Conservation (phyloP, 345 rosid species). For the Durio zibethinus region DNA sequence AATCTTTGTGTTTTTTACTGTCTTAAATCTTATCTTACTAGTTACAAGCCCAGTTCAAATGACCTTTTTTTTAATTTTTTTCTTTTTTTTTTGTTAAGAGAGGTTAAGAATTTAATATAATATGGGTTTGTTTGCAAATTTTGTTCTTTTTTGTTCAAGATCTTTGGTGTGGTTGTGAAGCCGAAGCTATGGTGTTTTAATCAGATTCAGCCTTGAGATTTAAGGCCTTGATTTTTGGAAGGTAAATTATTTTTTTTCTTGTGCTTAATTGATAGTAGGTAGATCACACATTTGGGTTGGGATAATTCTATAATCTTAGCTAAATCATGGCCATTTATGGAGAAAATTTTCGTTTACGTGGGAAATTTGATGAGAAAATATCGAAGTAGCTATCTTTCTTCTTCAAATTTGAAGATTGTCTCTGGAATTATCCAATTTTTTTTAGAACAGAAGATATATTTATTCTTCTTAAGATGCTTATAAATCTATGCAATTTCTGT, state of each 20-base stretch:
- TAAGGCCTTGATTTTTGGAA: not conserved
- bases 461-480: not conserved
- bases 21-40: constrained; percentile 14
- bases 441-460: not conserved
- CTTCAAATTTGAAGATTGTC: not conserved
- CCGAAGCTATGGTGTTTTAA: constrained; percentile 16
- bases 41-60: constrained; percentile 2
- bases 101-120: not conserved
- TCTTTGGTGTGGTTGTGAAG: constrained; percentile 28
- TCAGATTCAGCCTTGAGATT: constrained; percentile 29
- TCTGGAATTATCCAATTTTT: not conserved
- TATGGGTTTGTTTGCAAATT: constrained; percentile 7
- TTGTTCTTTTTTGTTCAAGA: constrained; percentile 11
- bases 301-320: not conserved
- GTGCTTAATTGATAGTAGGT: not conserved
- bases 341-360: not conserved
- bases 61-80: no score
- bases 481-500: not conserved
- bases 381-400: not conserved
- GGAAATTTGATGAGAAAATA: not conserved
- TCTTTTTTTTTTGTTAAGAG: not conserved
- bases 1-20: not conserved
- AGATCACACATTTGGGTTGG: not conserved
- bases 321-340: not conserved
- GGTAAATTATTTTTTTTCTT: not conserved